These are phyloP conservation scores for Kregervanrija fluxuum DNA, from an alignment of 805 yeast species.

Conservation along the genomic window DNA sequence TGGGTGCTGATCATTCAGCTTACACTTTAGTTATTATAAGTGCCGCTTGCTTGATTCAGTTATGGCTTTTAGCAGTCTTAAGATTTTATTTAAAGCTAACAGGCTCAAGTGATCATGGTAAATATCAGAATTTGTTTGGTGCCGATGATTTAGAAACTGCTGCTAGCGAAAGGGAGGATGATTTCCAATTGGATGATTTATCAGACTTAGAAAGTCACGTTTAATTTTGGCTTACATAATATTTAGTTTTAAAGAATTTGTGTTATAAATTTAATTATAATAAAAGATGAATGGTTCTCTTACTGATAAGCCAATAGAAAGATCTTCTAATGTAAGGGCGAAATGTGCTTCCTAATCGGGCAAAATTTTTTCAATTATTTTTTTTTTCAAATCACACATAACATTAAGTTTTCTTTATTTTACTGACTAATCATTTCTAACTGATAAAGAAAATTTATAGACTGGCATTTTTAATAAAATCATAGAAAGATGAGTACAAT, in stretches of 20 bases:
- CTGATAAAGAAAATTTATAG: background rate
- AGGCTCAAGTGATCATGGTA: conserved; percentile 18
- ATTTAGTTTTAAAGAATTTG: no score
- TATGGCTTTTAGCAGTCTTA: conserved; percentile 58
- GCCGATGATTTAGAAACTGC: conserved; percentile 8
- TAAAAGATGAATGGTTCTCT: no score
- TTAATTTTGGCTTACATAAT: background rate
- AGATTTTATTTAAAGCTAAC: conserved; percentile 47
- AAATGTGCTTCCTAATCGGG: no score
- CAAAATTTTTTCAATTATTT: no score
- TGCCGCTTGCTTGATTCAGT: conserved; percentile 63
- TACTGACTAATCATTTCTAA: background rate
- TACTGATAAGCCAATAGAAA: no score
- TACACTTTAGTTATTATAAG: conserved; percentile 66
- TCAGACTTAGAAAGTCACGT: conserved; percentile 16
- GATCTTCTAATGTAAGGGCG: no score
- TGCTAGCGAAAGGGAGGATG: conserved; percentile 2
- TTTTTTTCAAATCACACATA: background rate
- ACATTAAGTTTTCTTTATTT: background rate
- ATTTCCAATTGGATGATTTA: conserved; percentile 23
- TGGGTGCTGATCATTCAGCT: conserved; percentile 81
- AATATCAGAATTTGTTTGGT: conserved; percentile 9
- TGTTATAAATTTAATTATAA: no score
- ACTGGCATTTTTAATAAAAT: background rate
- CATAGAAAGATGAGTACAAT: conserved; percentile 65